These are phyloP conservation scores for Pseudogymnoascus verrucosus DNA, from an alignment of 2,329 filamentous ascomycete species.

Conservation along the genomic window DNA sequence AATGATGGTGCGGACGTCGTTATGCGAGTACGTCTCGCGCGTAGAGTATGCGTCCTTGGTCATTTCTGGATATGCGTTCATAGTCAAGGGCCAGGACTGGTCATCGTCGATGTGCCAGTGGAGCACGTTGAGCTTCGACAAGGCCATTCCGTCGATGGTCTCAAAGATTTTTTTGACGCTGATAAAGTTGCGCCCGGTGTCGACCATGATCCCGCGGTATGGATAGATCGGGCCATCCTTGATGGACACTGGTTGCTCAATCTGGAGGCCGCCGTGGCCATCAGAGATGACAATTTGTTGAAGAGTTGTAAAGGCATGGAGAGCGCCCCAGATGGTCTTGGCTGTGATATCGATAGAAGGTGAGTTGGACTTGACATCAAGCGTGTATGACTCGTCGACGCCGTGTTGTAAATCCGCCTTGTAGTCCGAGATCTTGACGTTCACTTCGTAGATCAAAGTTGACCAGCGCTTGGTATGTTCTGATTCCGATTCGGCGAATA, in stretches of 20 bases:
- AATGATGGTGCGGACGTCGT: slow-evolving; percentile 59
- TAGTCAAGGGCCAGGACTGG: slow-evolving; percentile 76
- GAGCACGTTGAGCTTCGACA: slow-evolving; percentile 74
- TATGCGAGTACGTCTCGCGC: slow-evolving; percentile 56
- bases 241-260: slow-evolving; percentile 65
- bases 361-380: slow-evolving; percentile 45
- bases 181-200: slow-evolving; percentile 66
- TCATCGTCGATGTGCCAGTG: slow-evolving; percentile 75
- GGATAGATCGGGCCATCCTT: slow-evolving; percentile 62
- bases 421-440: slow-evolving; percentile 38
- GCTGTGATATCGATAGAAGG: slow-evolving; percentile 44
- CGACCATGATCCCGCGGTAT: slow-evolving; percentile 71
- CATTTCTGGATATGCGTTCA: slow-evolving; percentile 63
- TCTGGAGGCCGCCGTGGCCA: slow-evolving; percentile 43
- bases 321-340: slow-evolving; percentile 57
- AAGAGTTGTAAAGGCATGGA: slow-evolving; percentile 66
- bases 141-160: slow-evolving; percentile 66
- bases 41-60: slow-evolving; percentile 66
- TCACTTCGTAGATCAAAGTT: slow-evolving; percentile 33
- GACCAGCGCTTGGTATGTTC: slow-evolving; percentile 23
- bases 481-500: neutral
- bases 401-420: slow-evolving; percentile 44
- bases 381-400: slow-evolving; percentile 68
- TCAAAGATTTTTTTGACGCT: slow-evolving; percentile 60
- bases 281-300: slow-evolving; percentile 71